Conservation (phyloP, 176 grass and related monocot species). For the Lolium rigidum region DNA sequence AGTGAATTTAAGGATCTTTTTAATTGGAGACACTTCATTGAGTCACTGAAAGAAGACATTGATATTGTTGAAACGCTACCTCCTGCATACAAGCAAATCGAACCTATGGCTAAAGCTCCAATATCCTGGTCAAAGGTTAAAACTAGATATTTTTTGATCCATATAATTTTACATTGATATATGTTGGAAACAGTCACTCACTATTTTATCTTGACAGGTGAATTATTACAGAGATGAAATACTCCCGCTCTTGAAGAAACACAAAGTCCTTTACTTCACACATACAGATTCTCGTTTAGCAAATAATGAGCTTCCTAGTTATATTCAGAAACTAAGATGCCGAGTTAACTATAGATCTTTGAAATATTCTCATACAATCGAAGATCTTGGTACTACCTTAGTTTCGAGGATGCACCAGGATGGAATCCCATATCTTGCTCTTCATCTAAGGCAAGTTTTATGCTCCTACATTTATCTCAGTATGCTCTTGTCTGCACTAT, state of each 20-base stretch:
- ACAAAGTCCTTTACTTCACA: conserved; percentile 96
- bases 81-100: conserved; percentile 60
- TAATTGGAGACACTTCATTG: conserved; percentile 96
- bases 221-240: conserved; percentile 96
- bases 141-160: not conserved
- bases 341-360: conserved; percentile 88
- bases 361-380: conserved; percentile 86
- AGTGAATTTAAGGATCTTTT: conserved; percentile 99
- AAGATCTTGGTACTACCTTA: conserved; percentile 82
- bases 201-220: conserved; percentile 59
- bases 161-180: conserved; percentile 29
- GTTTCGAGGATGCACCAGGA: conserved; percentile 81
- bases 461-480: conserved; percentile 23
- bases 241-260: conserved; percentile 83
- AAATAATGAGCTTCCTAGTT: conserved; percentile 92
- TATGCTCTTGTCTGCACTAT: conserved; percentile 22
- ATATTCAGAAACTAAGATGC: conserved; percentile 97
- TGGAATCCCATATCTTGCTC: conserved; percentile 89
- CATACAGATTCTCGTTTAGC: conserved; percentile 97
- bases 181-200: conserved; percentile 36
- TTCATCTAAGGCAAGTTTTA: conserved; percentile 89
- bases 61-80: conserved; percentile 92
- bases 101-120: conserved; percentile 87
- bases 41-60: conserved; percentile 89
- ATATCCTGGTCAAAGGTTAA: conserved; percentile 99